These are phyloP conservation scores for Fistulinella staudtii DNA, from an alignment of 1,284 basidiomycete species.

Conservation along the genomic window DNA sequence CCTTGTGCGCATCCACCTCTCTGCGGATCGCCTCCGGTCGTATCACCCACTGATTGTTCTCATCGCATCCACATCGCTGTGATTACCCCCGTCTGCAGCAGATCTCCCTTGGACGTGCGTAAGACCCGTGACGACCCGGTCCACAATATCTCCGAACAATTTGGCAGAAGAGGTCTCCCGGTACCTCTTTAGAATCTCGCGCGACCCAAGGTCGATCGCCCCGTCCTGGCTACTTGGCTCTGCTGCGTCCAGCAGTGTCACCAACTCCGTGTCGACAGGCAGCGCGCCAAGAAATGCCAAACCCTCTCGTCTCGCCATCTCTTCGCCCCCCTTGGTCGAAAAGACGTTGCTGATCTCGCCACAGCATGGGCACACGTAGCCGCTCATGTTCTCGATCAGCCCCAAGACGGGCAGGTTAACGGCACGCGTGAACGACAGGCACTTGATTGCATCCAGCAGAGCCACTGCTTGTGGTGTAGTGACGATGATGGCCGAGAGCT, in stretches of 20 bases:
- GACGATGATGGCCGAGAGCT: conserved; percentile 83
- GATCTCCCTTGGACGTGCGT: neutral
- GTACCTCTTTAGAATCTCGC: conserved; percentile 54
- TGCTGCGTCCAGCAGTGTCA: conserved; percentile 80
- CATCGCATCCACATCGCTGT: neutral
- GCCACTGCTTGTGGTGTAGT: conserved; percentile 98
- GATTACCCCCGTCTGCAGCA: no score
- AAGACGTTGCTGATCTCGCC: conserved; percentile 94
- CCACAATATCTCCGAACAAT: conserved; percentile 55
- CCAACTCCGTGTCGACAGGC: conserved; percentile 92
- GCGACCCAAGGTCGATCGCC: conserved; percentile 31
- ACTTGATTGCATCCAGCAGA: conserved; percentile 93
- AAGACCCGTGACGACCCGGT: conserved; percentile 31
- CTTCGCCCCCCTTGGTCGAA: conserved; percentile 89
- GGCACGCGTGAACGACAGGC: conserved; percentile 89
- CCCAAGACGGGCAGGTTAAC: conserved; percentile 89
- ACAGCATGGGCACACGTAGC: conserved; percentile 95
- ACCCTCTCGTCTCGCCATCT: conserved; percentile 74
- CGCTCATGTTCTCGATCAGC: conserved; percentile 98
- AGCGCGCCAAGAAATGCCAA: conserved; percentile 84
- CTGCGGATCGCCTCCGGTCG: conserved; percentile 5
- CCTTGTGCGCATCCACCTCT: neutral
- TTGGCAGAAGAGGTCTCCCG: conserved; percentile 56
- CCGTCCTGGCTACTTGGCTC: conserved; percentile 26
- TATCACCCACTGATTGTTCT: no score